phyloP scores from a whole-genome alignment of 2,329 filamentous ascomycete species.

The Aspergillus novofumigatus region DNA sequence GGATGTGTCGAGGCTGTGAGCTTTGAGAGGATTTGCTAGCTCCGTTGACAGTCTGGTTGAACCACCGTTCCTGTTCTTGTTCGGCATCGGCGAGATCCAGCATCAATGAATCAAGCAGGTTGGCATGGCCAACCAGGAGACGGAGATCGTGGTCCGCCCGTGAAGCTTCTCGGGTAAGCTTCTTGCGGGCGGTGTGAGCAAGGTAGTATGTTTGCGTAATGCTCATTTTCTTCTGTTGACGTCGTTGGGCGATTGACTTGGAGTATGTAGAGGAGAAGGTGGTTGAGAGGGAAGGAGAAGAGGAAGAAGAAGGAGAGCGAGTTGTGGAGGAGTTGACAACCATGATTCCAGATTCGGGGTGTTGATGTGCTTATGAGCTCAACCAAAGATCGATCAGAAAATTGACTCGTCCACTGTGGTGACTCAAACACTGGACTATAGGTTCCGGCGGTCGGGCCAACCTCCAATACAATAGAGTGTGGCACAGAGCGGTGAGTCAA shows the following conservation, averaged over 20 bases:
- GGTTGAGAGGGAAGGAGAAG: conserved; percentile 22
- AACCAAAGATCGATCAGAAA: conserved; percentile 8
- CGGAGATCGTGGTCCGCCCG: conserved; percentile 91
- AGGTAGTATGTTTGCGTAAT: conserved; percentile 98
- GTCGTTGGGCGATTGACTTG: conserved; percentile 35
- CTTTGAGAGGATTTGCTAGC: conserved; percentile 51
- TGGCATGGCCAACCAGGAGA: conserved; percentile 94
- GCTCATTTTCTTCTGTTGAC: conserved; percentile 80
- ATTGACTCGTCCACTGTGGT: conserved; percentile 28
- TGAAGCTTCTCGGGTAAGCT: conserved; percentile 90
- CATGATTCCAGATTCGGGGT: conserved; percentile 22
- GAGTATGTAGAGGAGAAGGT: conserved; percentile 36
- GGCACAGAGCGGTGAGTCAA: conserved; percentile 25
- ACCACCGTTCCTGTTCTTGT: conserved; percentile 93
- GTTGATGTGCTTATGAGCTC: conserved; percentile 26
- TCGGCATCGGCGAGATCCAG: conserved; percentile 86
- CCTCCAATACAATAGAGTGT: conserved; percentile 23
- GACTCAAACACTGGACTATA: conserved; percentile 21
- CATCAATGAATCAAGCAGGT: conserved; percentile 95
- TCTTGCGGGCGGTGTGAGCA: conserved; percentile 90
- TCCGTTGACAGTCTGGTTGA: conserved; percentile 88
- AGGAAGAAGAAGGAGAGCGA: conserved; percentile 12
- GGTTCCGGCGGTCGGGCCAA: conserved; percentile 13
- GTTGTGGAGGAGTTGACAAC: conserved; percentile 11
- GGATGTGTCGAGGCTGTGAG: conserved; percentile 67